Evolutionary conservation across 2,329 filamentous ascomycete genomes (phyloP), one percentile per base, ranked within the genome.

Genomic region (Fusarium sp.): DNA sequence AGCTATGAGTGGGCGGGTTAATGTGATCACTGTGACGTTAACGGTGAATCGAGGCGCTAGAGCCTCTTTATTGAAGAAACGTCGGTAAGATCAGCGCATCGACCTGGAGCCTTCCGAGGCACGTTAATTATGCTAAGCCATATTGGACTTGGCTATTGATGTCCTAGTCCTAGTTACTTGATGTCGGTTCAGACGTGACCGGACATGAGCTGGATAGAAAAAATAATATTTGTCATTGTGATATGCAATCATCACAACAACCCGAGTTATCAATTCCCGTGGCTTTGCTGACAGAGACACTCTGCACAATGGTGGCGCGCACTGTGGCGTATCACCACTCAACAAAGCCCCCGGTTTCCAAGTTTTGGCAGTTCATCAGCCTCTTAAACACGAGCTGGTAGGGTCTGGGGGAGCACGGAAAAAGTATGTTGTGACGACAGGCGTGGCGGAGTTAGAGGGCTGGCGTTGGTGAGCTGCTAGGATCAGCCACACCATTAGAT

Each of bases 21-120:
- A 52, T 71, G 68, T 58, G 49, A 66, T 62, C 55, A 69, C 68
- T 71, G 68, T 71, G 68, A 71, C 68, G 68, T 70, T 71, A 45
- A 71, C 68, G 68, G 68, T 71, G 63, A 55, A 52, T 64, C 53
- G 51, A 68, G 59, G 57, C 68, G 68, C 68, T 71, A 68, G 56
- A 68, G 48, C 56, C 48, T 68, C 24, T 36, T 55, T 54, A 46
- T 54, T 68, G 55, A 48, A 52, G 44, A 49, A 58, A 53, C 33
- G 42, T 46, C 52, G 49, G 57, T 49, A 57, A 54, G 58, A 70
- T 70, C 62, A 70, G 62, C 67, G 26, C 57, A 55, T 59, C 42
- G 43, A 44, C 50, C 42, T 59, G 42, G 17, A 45, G 57, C 53
- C 49, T 56, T 53, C 42, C 38, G 49, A 68, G 53, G 42, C 48